Percentiles rank a stretch among this genome's conserved stretches.
Conservation (phyloP, 805 yeast genomes). For the Hanseniaspora valbyensis region DNA sequence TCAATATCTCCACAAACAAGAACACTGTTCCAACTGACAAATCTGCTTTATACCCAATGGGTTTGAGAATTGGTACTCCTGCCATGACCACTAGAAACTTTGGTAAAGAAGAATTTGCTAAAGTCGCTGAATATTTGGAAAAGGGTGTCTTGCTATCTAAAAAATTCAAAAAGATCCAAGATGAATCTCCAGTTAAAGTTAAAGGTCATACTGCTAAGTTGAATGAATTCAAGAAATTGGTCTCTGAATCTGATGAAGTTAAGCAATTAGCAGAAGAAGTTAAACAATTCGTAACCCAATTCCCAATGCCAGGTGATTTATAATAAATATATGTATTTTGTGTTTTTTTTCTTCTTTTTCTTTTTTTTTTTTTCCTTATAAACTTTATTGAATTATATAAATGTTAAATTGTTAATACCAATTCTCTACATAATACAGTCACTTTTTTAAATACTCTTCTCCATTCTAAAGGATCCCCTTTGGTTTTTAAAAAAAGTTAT, state of each 20-base stretch:
- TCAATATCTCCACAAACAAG: constrained; percentile 90
- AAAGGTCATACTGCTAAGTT: constrained; percentile 38
- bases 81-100: constrained; percentile 98
- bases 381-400: not conserved
- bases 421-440: constrained; percentile 46
- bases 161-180: constrained; percentile 40
- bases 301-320: constrained; percentile 81
- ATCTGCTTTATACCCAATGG: constrained; percentile 92
- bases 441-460: constrained; percentile 51
- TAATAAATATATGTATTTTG: constrained; percentile 18
- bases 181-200: constrained; percentile 38
- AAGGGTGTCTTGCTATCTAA: constrained; percentile 62
- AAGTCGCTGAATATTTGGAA: constrained; percentile 71
- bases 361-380: too few species aligned
- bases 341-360: too few species aligned
- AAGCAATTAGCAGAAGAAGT: constrained; percentile 54
- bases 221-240: constrained; percentile 59
- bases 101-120: constrained; percentile 61
- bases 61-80: constrained; percentile 94
- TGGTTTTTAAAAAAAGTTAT: constrained; percentile 44
- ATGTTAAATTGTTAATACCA: constrained; percentile 18
- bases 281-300: constrained; percentile 56
- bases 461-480: constrained; percentile 69
- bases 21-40: constrained; percentile 94
- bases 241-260: constrained; percentile 52